Evolutionary conservation across 495 filamentous ascomycete genomes (phyloP), one percentile per base, ranked within the genome.

Genomic region (Pyronema omphalodes): DNA sequence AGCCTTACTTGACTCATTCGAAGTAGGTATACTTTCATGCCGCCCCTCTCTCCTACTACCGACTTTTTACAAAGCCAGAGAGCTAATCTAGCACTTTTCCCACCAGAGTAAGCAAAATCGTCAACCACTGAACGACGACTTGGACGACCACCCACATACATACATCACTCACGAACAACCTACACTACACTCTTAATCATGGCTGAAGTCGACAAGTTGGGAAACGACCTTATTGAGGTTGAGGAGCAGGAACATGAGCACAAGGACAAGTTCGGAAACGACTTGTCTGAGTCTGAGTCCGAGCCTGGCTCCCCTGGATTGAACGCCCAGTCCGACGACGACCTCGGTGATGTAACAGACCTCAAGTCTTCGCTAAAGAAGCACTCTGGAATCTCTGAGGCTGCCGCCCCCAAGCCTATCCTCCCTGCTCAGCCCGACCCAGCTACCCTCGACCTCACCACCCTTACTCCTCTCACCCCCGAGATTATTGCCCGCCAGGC

Each of bases 401-500:
- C 69, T 23, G 67, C 69, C 61, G 69, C 74, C 57, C 77, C 77
- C 59, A 73, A 73, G 57, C 82, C 79, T 46, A 62, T 64, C 45
- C 74, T 94, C 12, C 91, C 91, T 51, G 81, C 84, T 46, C 91
- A 98, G 70, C 91, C 91, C 39, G 81, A 98, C 57, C 86, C 91
- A 59, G 75, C 80, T 60, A 79, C 83, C 55, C 73, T 98, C 56
- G 86, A 94, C 62, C 73, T 93, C 58, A 74, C 76, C 51, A 76
- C 70, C 23, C 70, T 98, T 57, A 85, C 73, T 51, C 93, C 91
- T 39, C 72, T 94, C 54, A 87, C 89, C 3, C 88, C 91, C 57
- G 91, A 96, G 64, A 94, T 98, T 62, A 98, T 98, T 66, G 80
- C 83, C 55, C 80, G 93, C 54, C 91, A 98, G 76, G 91, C 91